Evolutionary conservation across 306 rosid genomes (phyloP), one percentile per base, ranked within the genome.

Genomic region (Pyrus pyrifolia): DNA sequence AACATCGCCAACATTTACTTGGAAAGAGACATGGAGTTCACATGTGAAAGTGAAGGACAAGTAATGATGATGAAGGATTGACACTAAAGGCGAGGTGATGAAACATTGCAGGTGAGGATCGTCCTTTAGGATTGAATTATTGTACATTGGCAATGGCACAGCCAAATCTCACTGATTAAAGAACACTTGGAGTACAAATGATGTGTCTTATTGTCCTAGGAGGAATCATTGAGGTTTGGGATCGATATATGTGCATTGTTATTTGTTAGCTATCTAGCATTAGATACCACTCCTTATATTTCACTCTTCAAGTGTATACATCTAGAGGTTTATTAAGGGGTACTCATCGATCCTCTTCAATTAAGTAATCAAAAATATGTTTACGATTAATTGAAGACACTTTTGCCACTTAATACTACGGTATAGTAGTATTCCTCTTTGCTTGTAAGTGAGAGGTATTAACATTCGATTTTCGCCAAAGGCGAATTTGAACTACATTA

Each of bases 11-110:
- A 51, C 21, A 51, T 51, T 51, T 51, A 51, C 55, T 15, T 51
- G 55, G 18, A 15, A 51, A 51, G 21, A 51, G 21, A 5, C 55
- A 15, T 51, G 6, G 21, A 38, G 70, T 18, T 66, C 51, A 21
- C 70, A 11, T 21, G 70, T 66, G 51, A 66, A 66, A 10, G 10
- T 17, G 44, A 19, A 65, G 46, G 46, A 65, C 25, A 18, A 66
- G 11, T 66, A 14, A 42, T n/a, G 42, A 11, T 68, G 72, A 74
- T 74, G 63, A 62, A 45, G 14, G 46, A 62, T 74, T 74, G 78
- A 74, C 29, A 74, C 33, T 44, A 38, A 38, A 62, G 70, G 70
- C 31, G 70, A 45, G 78, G 78, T 74, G 70, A 35, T 66, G 18
- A 66, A 35, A 38, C 70, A 35, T 66, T 6, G 62, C 70, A 63